These are phyloP conservation scores for Daldinia caldariorum DNA, from an alignment of 495 filamentous ascomycete species.

Conservation along the genomic window DNA sequence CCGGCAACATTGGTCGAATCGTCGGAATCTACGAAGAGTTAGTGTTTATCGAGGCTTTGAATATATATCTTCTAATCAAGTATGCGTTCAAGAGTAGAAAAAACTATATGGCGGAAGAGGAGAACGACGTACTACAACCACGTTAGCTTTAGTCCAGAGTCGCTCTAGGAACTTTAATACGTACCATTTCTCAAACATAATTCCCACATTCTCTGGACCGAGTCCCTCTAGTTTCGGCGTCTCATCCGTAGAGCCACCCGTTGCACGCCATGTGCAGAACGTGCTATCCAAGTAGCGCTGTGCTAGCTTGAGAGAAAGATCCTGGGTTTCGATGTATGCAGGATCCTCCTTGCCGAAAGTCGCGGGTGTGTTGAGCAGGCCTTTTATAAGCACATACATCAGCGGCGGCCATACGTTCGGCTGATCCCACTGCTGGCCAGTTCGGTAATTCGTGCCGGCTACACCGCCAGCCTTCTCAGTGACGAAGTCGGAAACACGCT, in stretches of 20 bases:
- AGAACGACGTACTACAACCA: conserved; percentile 27
- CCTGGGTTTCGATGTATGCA: conserved; percentile 52
- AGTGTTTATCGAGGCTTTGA: background rate
- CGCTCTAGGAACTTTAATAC: background rate
- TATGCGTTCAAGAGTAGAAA: background rate
- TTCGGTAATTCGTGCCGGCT: conserved; percentile 56
- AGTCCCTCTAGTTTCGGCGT: conserved; percentile 56
- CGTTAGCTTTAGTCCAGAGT: conserved; percentile 22
- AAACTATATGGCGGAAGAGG: background rate
- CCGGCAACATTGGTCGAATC: conserved; percentile 59
- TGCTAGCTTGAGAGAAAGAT: conserved; percentile 53
- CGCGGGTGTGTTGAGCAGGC: conserved; percentile 56
- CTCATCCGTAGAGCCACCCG: conserved; percentile 56
- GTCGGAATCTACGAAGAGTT: conserved; percentile 48
- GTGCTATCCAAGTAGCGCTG: conserved; percentile 62
- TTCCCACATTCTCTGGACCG: conserved; percentile 48
- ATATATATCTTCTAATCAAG: background rate
- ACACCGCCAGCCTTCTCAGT: conserved; percentile 54
- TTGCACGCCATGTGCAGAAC: conserved; percentile 63
- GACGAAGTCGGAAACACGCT: conserved; percentile 50
- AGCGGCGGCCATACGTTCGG: conserved; percentile 63
- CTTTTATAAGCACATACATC: conserved; percentile 59
- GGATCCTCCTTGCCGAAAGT: conserved; percentile 58
- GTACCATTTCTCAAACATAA: conserved; percentile 62
- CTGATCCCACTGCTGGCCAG: conserved; percentile 64